These are phyloP conservation scores for Noccaea bulbosa DNA, from an alignment of 345 rosid genomes.

Conservation along the genomic window DNA sequence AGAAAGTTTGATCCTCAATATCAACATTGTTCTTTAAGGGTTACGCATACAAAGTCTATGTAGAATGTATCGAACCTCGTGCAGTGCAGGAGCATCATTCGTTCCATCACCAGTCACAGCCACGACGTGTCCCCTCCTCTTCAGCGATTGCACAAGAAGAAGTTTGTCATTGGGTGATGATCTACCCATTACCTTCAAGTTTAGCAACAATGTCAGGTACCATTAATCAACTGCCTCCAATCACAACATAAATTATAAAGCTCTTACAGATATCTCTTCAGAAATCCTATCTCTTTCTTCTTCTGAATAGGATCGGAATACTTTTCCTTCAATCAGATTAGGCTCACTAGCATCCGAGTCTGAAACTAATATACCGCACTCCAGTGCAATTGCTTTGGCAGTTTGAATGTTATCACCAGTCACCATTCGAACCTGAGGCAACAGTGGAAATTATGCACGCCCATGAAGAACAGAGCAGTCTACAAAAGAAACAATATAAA, in stretches of 20 bases:
- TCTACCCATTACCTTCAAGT: constrained; percentile 84
- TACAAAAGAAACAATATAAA: constrained; percentile 10
- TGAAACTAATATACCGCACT: constrained; percentile 82
- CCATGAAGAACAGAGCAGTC: constrained; percentile 19
- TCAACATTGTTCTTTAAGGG: constrained; percentile 3
- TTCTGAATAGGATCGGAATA: constrained; percentile 74
- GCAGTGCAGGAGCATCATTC: constrained; percentile 92
- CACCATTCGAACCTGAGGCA: constrained; percentile 87
- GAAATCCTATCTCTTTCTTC: constrained; percentile 68
- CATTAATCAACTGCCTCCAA: constrained; percentile 5
- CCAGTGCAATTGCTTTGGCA: constrained; percentile 94
- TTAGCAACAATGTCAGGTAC: constrained; percentile 25
- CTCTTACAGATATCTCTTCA: constrained; percentile 79
- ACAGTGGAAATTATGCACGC: not conserved
- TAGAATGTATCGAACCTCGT: constrained; percentile 58
- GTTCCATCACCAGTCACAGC: constrained; percentile 97
- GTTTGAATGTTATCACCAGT: constrained; percentile 98
- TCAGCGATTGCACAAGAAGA: constrained; percentile 84
- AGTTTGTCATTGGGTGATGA: constrained; percentile 93
- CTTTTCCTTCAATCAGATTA: constrained; percentile 81
- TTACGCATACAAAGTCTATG: not conserved
- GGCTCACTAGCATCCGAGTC: constrained; percentile 65
- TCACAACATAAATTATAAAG: constrained; percentile 22
- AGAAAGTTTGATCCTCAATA: constrained; percentile 9
- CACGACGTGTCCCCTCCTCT: constrained; percentile 73